Evolutionary conservation across 2,329 filamentous ascomycete species (phyloP).

Genomic region (Penicillium verrucosum): DNA sequence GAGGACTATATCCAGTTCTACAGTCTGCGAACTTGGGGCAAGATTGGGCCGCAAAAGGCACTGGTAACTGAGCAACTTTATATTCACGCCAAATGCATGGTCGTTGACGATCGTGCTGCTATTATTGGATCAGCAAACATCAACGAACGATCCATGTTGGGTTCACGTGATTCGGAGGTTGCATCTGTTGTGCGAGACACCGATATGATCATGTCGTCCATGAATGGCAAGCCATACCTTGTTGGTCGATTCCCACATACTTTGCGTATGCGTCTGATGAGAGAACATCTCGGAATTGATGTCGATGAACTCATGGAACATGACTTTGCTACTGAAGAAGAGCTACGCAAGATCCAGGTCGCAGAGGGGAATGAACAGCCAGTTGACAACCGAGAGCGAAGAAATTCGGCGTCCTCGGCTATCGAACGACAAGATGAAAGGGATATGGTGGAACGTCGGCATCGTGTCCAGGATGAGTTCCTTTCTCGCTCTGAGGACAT

Average conservation of each 20-base stretch:
- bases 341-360: constrained; percentile 58
- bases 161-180: constrained; percentile 85
- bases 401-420: constrained; percentile 32
- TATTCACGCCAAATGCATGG: constrained; percentile 95
- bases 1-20: constrained; percentile 97
- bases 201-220: constrained; percentile 85
- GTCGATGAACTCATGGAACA: constrained; percentile 87
- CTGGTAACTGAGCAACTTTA: constrained; percentile 95
- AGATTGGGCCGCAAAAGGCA: constrained; percentile 75
- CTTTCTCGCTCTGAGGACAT: constrained; percentile 55
- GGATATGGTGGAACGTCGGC: constrained; percentile 43
- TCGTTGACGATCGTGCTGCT: constrained; percentile 88
- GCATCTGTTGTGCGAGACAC: constrained; percentile 88
- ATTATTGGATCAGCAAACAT: constrained; percentile 98
- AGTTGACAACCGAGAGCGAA: constrained; percentile 20
- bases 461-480: constrained; percentile 54
- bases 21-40: constrained; percentile 86
- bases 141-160: constrained; percentile 95
- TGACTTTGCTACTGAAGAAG: constrained; percentile 65
- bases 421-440: constrained; percentile 40
- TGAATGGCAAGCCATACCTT: constrained; percentile 84
- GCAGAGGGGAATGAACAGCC: constrained; percentile 44
- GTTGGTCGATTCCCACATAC: constrained; percentile 93
- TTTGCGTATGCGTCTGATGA: constrained; percentile 87
- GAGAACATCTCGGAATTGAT: constrained; percentile 93